Base-by-base conservation (phyloP, 345 rosid species). In the Euphorbia lathyris region DNA sequence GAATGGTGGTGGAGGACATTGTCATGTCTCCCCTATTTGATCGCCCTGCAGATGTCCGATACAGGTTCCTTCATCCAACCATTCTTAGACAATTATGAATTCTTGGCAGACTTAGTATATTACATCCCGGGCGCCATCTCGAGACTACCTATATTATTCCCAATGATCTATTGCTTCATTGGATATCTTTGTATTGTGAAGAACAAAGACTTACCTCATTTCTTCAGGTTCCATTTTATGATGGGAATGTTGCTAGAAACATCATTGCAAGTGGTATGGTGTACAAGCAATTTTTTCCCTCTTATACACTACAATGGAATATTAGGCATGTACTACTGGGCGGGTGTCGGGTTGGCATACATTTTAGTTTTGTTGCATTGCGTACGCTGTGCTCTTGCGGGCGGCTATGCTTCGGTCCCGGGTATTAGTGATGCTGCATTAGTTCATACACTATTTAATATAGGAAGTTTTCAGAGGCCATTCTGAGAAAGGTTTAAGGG, bases 1-100 rank as follows among this genome's bases (percentile, higher is more conserved):
- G 85, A 86, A 53, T 93, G 97, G 97, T 88, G 94, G 94, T 83
- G 90, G 90, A 86, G 96, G 71, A 88, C 91, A 17, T 71, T 89
- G 62, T 86, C 97, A 36, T 86, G 86, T 65, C 55, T 87, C 22
- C 95, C 97, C 27, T 94, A 91, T 69, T 23, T 94, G 72, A 72
- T 94, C 57, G 88, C 98, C 4, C 78, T 94, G 68, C 91, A 94
- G 73, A 79, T 89, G 23, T 91, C 97, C 1, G 92, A 87, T 27
- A 79, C 81, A 0, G 97, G 91, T 3, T 88, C 76, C 69, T 88
- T 76, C 62, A 59, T 94, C 70, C 89, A 82, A n/a, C 96, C 95
- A 0, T 82, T 89, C 42, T 61, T 89, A 17, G 90, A 91, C 65
- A 84, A 68, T 70, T 47, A 83, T 5, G 88, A 87, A 48, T 47